Conservation (phyloP, 345 rosid species). For the Populus nigra region DNA sequence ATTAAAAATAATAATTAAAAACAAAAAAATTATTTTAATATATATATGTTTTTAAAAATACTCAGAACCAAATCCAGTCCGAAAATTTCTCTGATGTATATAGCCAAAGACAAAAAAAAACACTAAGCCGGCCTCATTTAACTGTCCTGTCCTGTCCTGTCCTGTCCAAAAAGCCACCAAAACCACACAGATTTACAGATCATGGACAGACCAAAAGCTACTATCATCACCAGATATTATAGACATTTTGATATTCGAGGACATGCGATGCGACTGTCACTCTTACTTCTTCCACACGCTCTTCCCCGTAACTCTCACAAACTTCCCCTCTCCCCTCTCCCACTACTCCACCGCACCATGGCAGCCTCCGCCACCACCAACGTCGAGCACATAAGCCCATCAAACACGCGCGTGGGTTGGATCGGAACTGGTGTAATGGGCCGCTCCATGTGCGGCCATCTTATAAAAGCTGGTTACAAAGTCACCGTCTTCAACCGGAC, state of each 20-base stretch:
- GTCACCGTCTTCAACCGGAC: slow-evolving; percentile 88
- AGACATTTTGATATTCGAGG: background rate
- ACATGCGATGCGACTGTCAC: background rate
- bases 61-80: too few species aligned
- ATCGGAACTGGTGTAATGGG: slow-evolving; percentile 96
- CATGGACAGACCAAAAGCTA: too few species aligned
- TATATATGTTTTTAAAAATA: too few species aligned
- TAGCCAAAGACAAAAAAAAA: too few species aligned
- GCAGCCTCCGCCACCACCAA: slow-evolving; percentile 27
- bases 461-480: slow-evolving; percentile 72
- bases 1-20: too few species aligned
- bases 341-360: slow-evolving; percentile 53
- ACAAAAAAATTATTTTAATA: too few species aligned
- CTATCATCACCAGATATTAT: background rate
- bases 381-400: slow-evolving; percentile 33
- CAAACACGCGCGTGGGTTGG: slow-evolving; percentile 88
- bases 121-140: too few species aligned
- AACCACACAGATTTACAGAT: too few species aligned
- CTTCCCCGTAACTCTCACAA: slow-evolving; percentile 13
- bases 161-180: too few species aligned
- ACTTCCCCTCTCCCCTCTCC: slow-evolving; percentile 1
- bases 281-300: slow-evolving; percentile 14
- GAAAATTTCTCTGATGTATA: too few species aligned
- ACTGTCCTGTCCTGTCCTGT: too few species aligned
- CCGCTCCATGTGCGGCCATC: slow-evolving; percentile 71